Percentiles rank a stretch among this genome's conserved stretches.
These are phyloP conservation scores for Tolypocladium pustulatum DNA, from an alignment of 2,329 filamentous ascomycete species.

Conservation along the genomic window DNA sequence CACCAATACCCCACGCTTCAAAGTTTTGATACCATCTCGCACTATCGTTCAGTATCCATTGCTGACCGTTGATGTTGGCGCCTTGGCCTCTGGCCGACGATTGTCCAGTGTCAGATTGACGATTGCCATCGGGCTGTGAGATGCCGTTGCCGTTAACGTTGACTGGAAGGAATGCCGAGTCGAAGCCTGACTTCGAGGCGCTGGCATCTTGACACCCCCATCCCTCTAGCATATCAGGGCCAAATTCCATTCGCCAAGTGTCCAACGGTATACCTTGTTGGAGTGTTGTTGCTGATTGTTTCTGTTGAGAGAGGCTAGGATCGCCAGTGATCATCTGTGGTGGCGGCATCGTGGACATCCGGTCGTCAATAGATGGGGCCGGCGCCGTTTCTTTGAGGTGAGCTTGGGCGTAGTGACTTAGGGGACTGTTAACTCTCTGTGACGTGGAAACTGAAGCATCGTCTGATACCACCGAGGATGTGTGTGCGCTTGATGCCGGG, in stretches of 20 bases:
- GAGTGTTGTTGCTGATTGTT: not conserved
- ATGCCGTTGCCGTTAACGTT: not conserved
- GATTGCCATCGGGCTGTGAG: constrained; percentile 7
- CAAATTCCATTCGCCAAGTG: constrained; percentile 10
- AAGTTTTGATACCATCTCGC: constrained; percentile 50
- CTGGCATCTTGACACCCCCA: constrained; percentile 10
- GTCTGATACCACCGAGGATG: constrained; percentile 18
- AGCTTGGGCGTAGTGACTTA: constrained; percentile 20
- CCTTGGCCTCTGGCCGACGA: constrained; percentile 7
- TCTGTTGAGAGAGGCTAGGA: not conserved
- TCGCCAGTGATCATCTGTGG: not conserved
- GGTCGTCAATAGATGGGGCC: not conserved
- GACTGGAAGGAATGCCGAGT: constrained; percentile 1
- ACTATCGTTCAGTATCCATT: constrained; percentile 48
- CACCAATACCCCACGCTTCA: constrained; percentile 37
- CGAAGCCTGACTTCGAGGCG: not conserved
- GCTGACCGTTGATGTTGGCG: constrained; percentile 36
- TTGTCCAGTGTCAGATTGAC: constrained; percentile 6
- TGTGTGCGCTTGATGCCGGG: constrained; percentile 27
- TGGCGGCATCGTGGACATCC: constrained; percentile 4
- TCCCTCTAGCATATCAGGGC: constrained; percentile 12
- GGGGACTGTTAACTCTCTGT: constrained; percentile 22
- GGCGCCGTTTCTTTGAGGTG: constrained; percentile 7
- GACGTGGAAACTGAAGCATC: constrained; percentile 11
- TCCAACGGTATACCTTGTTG: constrained; percentile 11